Evolutionary conservation across 139 green algal species (phyloP).

Genomic region (Auxenochlorella protothecoides): DNA sequence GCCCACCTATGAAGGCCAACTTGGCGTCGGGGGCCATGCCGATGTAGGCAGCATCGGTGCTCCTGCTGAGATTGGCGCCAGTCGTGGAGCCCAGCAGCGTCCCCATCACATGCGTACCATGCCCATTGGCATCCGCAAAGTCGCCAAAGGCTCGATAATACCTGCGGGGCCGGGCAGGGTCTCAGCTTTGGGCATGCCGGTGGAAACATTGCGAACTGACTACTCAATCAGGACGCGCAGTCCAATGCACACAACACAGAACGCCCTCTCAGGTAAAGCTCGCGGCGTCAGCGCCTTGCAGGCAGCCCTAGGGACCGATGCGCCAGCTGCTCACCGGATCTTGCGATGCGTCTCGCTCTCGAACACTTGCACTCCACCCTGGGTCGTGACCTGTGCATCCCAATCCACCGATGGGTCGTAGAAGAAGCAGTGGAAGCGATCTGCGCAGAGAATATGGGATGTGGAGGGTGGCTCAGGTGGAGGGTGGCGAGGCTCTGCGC

Average conservation of each 20-base stretch:
- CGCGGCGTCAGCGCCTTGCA: too few relatives aligned
- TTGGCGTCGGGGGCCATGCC: constrained; percentile 70
- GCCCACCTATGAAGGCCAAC: constrained; percentile 73
- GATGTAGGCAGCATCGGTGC: constrained; percentile 20
- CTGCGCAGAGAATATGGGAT: not conserved
- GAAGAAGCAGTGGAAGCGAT: constrained; percentile 67
- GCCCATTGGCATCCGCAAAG: constrained; percentile 58
- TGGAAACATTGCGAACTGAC: too few relatives aligned
- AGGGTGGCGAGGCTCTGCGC: too few relatives aligned
- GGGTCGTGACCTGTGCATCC: not conserved
- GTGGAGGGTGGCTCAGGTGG: too few relatives aligned
- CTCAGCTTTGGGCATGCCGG: too few relatives aligned
- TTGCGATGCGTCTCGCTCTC: constrained; percentile 61
- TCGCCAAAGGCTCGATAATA: constrained; percentile 52
- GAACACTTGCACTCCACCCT: constrained; percentile 26
- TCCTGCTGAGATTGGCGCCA: not conserved
- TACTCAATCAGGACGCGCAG: too few relatives aligned
- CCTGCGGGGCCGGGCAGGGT: not conserved
- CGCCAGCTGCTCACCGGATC: constrained; percentile 30
- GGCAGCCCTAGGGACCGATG: too few relatives aligned
- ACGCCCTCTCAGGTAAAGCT: constrained; percentile 10
- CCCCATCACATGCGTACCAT: constrained; percentile 82
- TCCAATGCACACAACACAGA: constrained; percentile 2
- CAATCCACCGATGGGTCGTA: constrained; percentile 33
- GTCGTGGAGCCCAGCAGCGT: constrained; percentile 46